phyloP scores from a whole-genome alignment of 2,329 filamentous ascomycete species.

The Fusarium sp. region DNA sequence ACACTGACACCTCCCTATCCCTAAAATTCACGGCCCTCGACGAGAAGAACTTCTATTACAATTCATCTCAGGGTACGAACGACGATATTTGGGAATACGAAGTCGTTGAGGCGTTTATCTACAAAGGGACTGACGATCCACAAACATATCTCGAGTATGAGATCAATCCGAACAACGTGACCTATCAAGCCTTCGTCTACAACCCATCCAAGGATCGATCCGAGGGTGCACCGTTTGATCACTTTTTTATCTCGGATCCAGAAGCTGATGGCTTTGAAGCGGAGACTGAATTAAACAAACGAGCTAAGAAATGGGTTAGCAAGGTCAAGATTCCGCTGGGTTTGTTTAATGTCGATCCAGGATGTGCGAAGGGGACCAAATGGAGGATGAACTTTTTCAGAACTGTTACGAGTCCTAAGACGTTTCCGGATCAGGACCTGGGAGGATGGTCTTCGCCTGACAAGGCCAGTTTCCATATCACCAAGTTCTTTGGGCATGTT shows the following conservation, averaged over 20 bases:
- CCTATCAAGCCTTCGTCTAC: conserved; percentile 65
- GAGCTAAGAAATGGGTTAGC: conserved; percentile 57
- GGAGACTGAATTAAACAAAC: conserved; percentile 56
- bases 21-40: conserved; percentile 61
- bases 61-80: conserved; percentile 59
- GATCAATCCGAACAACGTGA: conserved; percentile 64
- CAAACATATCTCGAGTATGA: conserved; percentile 66
- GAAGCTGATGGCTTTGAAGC: conserved; percentile 58
- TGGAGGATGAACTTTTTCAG: conserved; percentile 69
- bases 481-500: conserved; percentile 60
- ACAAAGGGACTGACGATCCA: conserved; percentile 60
- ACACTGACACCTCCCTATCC: conserved; percentile 56
- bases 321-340: conserved; percentile 59
- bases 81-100: conserved; percentile 64
- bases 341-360: conserved; percentile 63
- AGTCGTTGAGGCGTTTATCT: conserved; percentile 65
- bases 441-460: conserved; percentile 63
- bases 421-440: conserved; percentile 59
- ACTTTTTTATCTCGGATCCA: conserved; percentile 58
- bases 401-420: conserved; percentile 58
- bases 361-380: conserved; percentile 57
- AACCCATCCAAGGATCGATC: conserved; percentile 63
- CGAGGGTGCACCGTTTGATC: conserved; percentile 58
- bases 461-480: conserved; percentile 63
- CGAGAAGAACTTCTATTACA: conserved; percentile 63